Evolutionary conservation across 768 basidiomycete species (phyloP), one percentile per base, ranked within the genome.

Genomic region (Pisolithus microcarpus): DNA sequence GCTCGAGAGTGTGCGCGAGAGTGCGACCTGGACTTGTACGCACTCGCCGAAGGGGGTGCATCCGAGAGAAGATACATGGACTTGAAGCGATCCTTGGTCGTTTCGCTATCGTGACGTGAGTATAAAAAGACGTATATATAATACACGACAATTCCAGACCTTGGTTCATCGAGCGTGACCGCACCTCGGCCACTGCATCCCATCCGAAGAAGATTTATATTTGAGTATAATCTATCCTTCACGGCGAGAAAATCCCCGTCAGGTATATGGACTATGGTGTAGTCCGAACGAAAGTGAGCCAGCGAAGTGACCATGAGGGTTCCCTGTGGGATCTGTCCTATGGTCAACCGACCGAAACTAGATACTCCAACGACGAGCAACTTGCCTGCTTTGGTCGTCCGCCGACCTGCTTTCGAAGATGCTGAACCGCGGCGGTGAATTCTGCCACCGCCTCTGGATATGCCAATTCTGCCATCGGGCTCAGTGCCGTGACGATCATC

Each of bases 241-340:
- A 75, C 73, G 37, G 76, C 74, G 18, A 78, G 73, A 66, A 83
- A 87, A 64, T 84, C 73, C 11, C 67, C 90, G 42, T 74, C 68
- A 0, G 87, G 87, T 48, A 92, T 81, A 52, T 79, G 82, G 30
- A 91, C 85, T 53, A 91, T 89, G 50, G 87, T 87, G 64, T 81
- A 87, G 72, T 91, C 89, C 2, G 88, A 90, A 50, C 86, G 86
- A 63, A 92, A 92, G 71, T 87, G 84, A 40, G 87, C 86, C 24
- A 92, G 78, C 10, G 88, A 91, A 24, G 90, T 92, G 50, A 82
- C 79, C 79, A 91, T 82, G 59, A 92, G 73, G 23, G 76, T 68
- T 45, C 90, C 90, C 48, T 81, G 69, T 13, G 76, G 73, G 9
- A 82, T 88, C 78, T 85, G 52, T 44, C 24, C n/a, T 26, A 44